A percentile compares a stretch with the other conserved stretches of the same genome.
phyloP scores from a whole-genome alignment of 148 eudicot genomes.

The Rhododendron griersonianum region DNA sequence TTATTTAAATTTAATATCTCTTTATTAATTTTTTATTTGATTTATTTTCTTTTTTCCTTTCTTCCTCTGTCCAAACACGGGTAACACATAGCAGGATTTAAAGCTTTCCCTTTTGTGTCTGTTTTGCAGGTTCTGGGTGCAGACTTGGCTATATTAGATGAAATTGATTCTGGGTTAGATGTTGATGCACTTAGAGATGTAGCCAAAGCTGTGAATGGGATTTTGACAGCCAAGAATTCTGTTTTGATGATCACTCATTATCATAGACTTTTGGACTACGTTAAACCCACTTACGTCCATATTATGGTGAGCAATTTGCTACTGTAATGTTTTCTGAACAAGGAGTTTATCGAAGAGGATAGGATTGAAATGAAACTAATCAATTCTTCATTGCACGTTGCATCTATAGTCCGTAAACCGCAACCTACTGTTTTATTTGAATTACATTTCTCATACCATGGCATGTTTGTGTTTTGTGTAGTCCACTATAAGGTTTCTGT shows the following conservation, averaged over 20 bases:
- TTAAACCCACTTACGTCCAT: constrained; percentile 77
- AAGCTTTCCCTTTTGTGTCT: background rate
- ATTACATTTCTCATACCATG: background rate
- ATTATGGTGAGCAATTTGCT: constrained; percentile 61
- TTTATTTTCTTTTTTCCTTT: background rate
- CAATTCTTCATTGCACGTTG: background rate
- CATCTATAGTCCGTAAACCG: background rate
- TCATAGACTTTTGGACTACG: constrained; percentile 73
- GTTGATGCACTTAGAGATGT: constrained; percentile 98
- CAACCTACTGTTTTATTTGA: background rate
- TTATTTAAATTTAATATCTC: background rate
- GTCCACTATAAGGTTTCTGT: background rate
- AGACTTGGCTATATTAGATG: constrained; percentile 87
- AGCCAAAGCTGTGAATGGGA: constrained; percentile 80
- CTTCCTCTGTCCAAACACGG: background rate
- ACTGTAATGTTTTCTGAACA: background rate
- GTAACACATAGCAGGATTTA: background rate
- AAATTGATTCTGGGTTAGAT: constrained; percentile 95
- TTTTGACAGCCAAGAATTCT: constrained; percentile 70
- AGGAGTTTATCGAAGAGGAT: background rate
- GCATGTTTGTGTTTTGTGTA: background rate
- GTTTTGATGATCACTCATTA: constrained; percentile 96
- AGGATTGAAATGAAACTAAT: background rate
- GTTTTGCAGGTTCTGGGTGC: constrained; percentile 85
- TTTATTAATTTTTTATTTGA: background rate